Percentiles rank a stretch among this genome's conserved stretches.
Evolutionary conservation across 768 basidiomycete genomes (phyloP).

Genomic region (Calocybe gangraenosa): DNA sequence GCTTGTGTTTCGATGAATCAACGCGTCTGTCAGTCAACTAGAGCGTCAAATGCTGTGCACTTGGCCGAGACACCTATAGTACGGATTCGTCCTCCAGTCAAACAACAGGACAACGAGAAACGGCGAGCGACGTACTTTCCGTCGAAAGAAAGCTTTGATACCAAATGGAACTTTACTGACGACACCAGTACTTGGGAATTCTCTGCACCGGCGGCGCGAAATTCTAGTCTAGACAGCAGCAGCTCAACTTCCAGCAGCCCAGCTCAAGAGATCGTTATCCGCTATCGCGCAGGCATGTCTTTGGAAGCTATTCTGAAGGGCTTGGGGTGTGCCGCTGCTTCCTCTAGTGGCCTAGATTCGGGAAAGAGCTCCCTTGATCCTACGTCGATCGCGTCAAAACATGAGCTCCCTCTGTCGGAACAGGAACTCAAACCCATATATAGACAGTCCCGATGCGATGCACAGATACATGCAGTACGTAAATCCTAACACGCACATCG

Average conservation of each 20-base stretch:
- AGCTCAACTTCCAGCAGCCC: conserved; percentile 27
- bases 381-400: conserved; percentile 7
- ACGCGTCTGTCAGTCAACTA: conserved; percentile 12
- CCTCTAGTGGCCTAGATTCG: conserved; percentile 8
- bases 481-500: not conserved
- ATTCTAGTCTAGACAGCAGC: conserved; percentile 21
- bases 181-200: conserved; percentile 35
- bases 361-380: conserved; percentile 13
- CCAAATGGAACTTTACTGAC: conserved; percentile 19
- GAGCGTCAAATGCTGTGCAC: conserved; percentile 8
- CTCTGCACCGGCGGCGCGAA: conserved; percentile 22
- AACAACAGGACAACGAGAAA: conserved; percentile 19
- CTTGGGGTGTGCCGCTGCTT: conserved; percentile 12
- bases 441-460: conserved; percentile 30
- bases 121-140: conserved; percentile 34
- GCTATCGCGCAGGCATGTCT: conserved; percentile 33
- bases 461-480: conserved; percentile 37
- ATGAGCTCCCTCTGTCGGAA: conserved; percentile 14
- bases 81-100: conserved; percentile 4
- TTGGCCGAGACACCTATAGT: not conserved
- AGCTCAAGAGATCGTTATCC: conserved; percentile 33
- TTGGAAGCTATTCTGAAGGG: conserved; percentile 14
- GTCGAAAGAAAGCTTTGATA: conserved; percentile 19
- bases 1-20: conserved; percentile 10
- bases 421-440: conserved; percentile 26